A percentile compares a stretch with the other conserved stretches of the same genome.
These are phyloP conservation scores for Citrus australasica DNA, from an alignment of 345 rosid genomes.

Conservation along the genomic window DNA sequence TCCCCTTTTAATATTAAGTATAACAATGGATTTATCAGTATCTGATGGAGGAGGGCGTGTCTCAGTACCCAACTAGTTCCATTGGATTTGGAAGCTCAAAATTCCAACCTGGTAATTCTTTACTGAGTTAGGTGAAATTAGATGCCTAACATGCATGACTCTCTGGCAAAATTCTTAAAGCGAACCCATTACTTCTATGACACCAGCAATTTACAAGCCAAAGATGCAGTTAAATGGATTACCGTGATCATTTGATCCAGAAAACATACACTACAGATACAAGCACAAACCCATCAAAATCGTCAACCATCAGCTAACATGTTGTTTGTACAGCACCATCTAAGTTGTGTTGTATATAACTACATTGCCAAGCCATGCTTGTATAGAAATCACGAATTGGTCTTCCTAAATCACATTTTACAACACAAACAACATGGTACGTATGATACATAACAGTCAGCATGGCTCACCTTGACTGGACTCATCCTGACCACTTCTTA, in stretches of 20 bases:
- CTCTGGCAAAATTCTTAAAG: neutral
- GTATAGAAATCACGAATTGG: neutral
- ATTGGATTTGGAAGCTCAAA: neutral
- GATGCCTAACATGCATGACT: neutral
- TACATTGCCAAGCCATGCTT: neutral
- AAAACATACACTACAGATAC: neutral
- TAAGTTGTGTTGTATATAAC: neutral
- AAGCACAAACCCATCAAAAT: neutral
- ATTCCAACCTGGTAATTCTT: neutral
- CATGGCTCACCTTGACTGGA: slow-evolving; percentile 28
- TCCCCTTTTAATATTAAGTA: too few species aligned
- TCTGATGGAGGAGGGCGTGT: neutral
- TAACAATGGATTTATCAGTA: neutral
- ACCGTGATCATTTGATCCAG: neutral
- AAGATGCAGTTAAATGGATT: neutral
- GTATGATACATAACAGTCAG: neutral
- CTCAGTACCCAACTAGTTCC: neutral
- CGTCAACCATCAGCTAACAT: neutral
- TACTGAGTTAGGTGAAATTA: neutral
- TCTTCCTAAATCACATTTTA: neutral
- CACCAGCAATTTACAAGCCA: neutral
- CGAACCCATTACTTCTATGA: neutral
- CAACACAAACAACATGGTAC: neutral
- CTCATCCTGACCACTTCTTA: slow-evolving; percentile 15
- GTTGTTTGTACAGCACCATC: neutral